Evolutionary conservation across 768 basidiomycete species (phyloP), one percentile per base, ranked within the genome.

Genomic region (Lentinula raphanica): DNA sequence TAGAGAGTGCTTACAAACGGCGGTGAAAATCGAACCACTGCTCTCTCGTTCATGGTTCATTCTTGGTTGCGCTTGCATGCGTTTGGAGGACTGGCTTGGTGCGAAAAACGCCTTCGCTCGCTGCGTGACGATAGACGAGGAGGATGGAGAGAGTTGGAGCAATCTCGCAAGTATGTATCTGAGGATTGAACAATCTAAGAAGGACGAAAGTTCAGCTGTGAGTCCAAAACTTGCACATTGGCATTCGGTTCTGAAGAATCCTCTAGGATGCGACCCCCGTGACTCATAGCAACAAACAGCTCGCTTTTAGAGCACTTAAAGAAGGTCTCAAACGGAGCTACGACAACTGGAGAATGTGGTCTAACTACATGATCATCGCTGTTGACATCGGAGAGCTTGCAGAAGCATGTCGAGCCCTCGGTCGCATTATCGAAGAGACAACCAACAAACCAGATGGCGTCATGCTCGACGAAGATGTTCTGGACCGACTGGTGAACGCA

Each of bases 331-430:
- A 86, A 64, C 84, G 81, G 70, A 82, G 83, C 49, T 90, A 93
- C 69, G 87, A 92, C 27, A 95, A 94, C 67, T 98, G 96, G 95
- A 83, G 93, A 19, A 95, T 99, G 90, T 99, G 97, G 97, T 80
- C 81, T 60, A 99, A 99, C 76, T 98, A 94, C 76, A 94, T 92
- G 88, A 77, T 97, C 66, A 87, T 98, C 27, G 81, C 92, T 3
- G 78, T 97, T 71, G 94, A 98, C 63, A 90, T 98, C 19, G 96
- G 95, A 6, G 94, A 98, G 68, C 79, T 98, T 49, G 78, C 84
- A 1, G 96, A 99, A 67, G 87, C 93, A 0, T 87, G 85, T 59
- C 86, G 92, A 38, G 96, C 95, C 0, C 77, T 93, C 21, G 79
- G 81, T 0, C 86, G 94, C 3, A 79, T 98, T 58, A 82, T 98